These are phyloP conservation scores for Apiosordaria backusii DNA, from an alignment of 495 filamentous ascomycete species.

Conservation along the genomic window DNA sequence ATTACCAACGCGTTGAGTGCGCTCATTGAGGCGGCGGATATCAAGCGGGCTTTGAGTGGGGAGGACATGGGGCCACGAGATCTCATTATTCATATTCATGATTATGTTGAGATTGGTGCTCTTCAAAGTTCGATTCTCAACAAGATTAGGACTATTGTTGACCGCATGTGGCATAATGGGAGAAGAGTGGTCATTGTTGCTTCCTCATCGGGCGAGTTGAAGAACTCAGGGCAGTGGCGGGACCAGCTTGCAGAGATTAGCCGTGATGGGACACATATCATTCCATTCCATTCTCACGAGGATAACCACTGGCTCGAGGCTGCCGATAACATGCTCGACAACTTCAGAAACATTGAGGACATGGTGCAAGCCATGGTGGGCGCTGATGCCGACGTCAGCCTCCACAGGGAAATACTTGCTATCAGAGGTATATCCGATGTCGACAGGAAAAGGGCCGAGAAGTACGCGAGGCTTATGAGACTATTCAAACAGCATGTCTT, in stretches of 20 bases:
- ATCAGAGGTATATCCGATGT: conserved; percentile 7
- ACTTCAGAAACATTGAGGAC: conserved; percentile 39
- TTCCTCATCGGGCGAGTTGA: conserved; percentile 44
- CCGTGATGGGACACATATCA: conserved; percentile 29
- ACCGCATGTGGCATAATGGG: conserved; percentile 63
- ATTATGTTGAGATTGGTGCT: conserved; percentile 69
- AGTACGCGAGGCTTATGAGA: conserved; percentile 6
- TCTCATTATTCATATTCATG: conserved; percentile 72
- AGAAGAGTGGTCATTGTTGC: conserved; percentile 75
- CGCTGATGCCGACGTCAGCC: conserved; percentile 16
- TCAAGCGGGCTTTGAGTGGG: conserved; percentile 14
- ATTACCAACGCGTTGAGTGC: conserved; percentile 39
- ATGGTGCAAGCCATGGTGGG: conserved; percentile 35
- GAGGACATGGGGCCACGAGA: conserved; percentile 16
- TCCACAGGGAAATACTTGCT: conserved; percentile 16
- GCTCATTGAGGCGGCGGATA: conserved; percentile 32
- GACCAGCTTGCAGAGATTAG: conserved; percentile 34
- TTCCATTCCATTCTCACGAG: conserved; percentile 27
- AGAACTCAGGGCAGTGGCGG: conserved; percentile 30
- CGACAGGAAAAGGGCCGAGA: background rate
- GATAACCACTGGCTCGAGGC: conserved; percentile 18
- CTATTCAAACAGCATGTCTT: conserved; percentile 22
- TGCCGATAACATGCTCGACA: conserved; percentile 36
- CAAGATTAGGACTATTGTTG: conserved; percentile 66
- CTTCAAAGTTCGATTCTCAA: conserved; percentile 60